phyloP scores from a whole-genome alignment of 1,284 basidiomycete species.

The Moesziomyces aphidis region DNA sequence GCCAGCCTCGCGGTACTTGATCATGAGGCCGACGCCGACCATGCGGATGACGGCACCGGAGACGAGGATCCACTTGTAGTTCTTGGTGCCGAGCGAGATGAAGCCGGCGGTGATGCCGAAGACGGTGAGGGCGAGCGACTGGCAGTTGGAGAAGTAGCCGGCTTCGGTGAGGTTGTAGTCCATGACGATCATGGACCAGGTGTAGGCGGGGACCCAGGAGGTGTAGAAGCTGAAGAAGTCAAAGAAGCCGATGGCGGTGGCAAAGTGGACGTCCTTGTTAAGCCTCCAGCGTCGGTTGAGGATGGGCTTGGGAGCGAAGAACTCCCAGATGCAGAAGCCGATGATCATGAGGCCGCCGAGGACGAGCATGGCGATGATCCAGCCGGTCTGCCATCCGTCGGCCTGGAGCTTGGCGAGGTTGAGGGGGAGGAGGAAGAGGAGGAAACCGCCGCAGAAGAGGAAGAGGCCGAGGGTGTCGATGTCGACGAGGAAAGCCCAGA shows the following conservation, averaged over 20 bases:
- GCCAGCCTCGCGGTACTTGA: slow-evolving; percentile 55
- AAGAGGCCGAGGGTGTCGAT: slow-evolving; percentile 62
- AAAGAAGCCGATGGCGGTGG: slow-evolving; percentile 62
- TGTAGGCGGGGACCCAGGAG: slow-evolving; percentile 57
- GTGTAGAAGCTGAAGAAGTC: slow-evolving; percentile 65
- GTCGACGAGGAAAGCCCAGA: slow-evolving; percentile 49
- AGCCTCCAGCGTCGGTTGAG: slow-evolving; percentile 58
- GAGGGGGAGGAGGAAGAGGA: slow-evolving; percentile 62
- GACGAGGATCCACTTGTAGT: slow-evolving; percentile 63
- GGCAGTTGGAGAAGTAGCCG: slow-evolving; percentile 61
- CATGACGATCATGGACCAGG: slow-evolving; percentile 47
- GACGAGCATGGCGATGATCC: slow-evolving; percentile 65
- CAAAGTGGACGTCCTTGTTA: slow-evolving; percentile 63
- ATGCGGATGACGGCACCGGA: slow-evolving; percentile 57
- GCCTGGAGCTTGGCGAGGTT: slow-evolving; percentile 46
- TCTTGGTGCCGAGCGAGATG: slow-evolving; percentile 54
- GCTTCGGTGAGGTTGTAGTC: slow-evolving; percentile 40
- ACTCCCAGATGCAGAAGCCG: slow-evolving; percentile 53
- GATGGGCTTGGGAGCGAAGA: slow-evolving; percentile 58
- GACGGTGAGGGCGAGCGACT: slow-evolving; percentile 59
- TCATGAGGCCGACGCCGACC: slow-evolving; percentile 65
- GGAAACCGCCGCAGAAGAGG: slow-evolving; percentile 60
- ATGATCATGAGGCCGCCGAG: slow-evolving; percentile 59
- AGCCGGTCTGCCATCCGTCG: slow-evolving; percentile 51
- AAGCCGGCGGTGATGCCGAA: slow-evolving; percentile 64